Conservation (phyloP, 192 early-diverging fungal species). For the Diversispora epigaea region DNA sequence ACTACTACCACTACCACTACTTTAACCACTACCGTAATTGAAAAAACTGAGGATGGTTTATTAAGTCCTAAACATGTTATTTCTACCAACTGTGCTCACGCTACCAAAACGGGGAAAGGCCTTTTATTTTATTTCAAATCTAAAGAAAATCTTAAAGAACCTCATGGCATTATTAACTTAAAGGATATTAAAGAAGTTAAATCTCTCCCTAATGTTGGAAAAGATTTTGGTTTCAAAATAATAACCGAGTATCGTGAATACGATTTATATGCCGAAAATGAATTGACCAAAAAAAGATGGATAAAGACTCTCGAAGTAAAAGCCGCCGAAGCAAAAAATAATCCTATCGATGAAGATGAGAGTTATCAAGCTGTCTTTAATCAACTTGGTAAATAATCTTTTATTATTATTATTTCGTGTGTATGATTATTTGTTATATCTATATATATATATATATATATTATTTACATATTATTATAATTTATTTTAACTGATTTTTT, state of each 20-base stretch:
- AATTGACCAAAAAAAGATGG: background rate
- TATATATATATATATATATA: no score
- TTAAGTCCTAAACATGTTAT: no score
- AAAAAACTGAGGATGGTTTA: no score
- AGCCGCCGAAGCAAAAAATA: background rate
- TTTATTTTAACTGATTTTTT: no score
- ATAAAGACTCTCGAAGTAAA: background rate
- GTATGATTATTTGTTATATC: background rate
- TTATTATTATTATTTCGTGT: background rate
- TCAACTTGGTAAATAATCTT: background rate
- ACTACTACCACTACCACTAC: no score
- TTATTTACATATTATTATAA: no score
- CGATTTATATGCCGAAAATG: background rate
- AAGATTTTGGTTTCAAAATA: background rate
- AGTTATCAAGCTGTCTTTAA: background rate
- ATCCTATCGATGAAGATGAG: background rate
- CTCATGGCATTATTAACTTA: slow-evolving; percentile 37
- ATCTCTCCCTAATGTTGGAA: background rate
- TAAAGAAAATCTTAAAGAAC: slow-evolving; percentile 35
- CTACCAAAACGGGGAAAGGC: slow-evolving; percentile 42
- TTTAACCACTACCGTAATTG: no score
- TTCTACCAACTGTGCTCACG: slow-evolving; percentile 32
- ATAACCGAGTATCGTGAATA: background rate
- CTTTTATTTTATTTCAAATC: slow-evolving; percentile 42
- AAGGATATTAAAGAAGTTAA: background rate